Evolutionary conservation across 768 basidiomycete species (phyloP), one percentile per base, ranked within the genome.

Genomic region (Lactarius tabidus): DNA sequence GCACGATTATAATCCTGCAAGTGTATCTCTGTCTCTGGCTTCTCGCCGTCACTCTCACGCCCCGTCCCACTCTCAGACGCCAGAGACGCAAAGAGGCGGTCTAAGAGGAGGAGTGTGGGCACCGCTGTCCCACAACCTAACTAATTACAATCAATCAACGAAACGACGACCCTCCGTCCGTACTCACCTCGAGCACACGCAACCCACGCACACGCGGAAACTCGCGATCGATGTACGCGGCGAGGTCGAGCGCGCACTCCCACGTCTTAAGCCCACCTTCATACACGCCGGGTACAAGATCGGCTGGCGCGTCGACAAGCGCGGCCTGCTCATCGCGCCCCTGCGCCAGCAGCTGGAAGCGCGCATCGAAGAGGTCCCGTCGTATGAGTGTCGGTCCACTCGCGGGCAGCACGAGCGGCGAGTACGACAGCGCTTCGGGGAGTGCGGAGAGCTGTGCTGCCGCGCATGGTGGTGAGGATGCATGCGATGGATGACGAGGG

Each of bases 261-360:
- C 96, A 99, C 2, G 95, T 98, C 76, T 98, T 98, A 59, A 98
- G 74, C 6, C 96, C 96, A 26, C 96, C 96, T 77, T 99, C 96
- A 70, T 99, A 98, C 0, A 94, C 81, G 1, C 94, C 88, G 2
- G 94, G 90, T 4, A 98, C 85, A 17, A 99, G 84, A 75, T 98
- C 96, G 0, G 93, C 93, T 0, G 90, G 90, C 1, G 88, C 85
- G 67, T 93, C 89, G 20, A 96, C 78, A 64, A 89, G 92, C 15
- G 81, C 79, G 0, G 89, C 77, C 66, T 57, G 61, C 38, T 57
- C 54, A 60, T 63, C 67, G 31, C 38, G 33, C 29, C 74, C 76
- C 63, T 86, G 83, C 3, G 89, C 82, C 51, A 94, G 90, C 31
- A 97, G 78, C 74, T 98, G 95, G 74, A 96, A 97, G n/a, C 95